Percentiles rank a stretch among this genome's conserved stretches.
Conservation (phyloP, 2,329 filamentous ascomycete species). For the Akanthomyces lecanii region DNA sequence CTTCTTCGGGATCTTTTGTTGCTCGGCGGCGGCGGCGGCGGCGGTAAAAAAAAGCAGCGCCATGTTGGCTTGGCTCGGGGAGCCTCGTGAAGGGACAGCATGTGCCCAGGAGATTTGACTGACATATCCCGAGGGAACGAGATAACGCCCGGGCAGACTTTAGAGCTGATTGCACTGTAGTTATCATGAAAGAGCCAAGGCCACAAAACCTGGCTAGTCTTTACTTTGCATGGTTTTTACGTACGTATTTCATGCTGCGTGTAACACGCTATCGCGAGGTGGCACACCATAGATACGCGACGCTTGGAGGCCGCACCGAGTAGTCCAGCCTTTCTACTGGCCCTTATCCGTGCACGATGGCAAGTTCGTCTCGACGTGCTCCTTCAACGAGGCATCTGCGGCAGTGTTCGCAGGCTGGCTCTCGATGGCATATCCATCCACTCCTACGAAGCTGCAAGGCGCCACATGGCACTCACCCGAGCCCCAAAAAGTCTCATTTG, state of each 20-base stretch:
- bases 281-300: background rate
- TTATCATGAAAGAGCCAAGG: too few relatives aligned
- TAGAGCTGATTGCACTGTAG: background rate
- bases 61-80: background rate
- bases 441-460: background rate
- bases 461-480: too few relatives aligned
- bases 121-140: background rate
- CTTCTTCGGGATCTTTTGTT: slow-evolving; percentile 3
- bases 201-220: background rate
- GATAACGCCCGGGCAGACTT: too few relatives aligned
- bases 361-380: too few relatives aligned
- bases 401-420: too few relatives aligned
- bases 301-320: background rate
- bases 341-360: background rate
- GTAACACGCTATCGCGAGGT: too few relatives aligned
- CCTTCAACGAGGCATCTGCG: too few relatives aligned
- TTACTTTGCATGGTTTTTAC: background rate
- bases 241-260: too few relatives aligned
- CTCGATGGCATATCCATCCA: background rate
- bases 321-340: too few relatives aligned
- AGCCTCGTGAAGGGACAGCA: background rate
- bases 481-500: background rate
- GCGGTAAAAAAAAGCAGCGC: background rate
- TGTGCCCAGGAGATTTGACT: too few relatives aligned
- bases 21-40: background rate